A percentile compares a stretch with the other conserved stretches of the same genome.
Evolutionary conservation across 139 green algal species (phyloP).

Genomic region (Chlorella sp.): DNA sequence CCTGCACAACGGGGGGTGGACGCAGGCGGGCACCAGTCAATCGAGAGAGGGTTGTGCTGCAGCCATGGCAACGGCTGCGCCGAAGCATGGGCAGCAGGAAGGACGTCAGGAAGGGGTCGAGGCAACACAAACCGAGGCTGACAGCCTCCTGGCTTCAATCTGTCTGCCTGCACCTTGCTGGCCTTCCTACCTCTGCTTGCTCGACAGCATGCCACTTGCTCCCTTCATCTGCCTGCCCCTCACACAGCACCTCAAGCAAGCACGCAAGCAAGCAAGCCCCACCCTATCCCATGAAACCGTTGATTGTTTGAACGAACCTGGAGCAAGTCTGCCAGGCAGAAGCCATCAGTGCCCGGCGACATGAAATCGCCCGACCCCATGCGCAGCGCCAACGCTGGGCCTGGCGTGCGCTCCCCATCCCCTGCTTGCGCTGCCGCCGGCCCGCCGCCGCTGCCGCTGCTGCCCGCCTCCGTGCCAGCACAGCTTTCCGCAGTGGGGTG

Average conservation of each 20-base stretch:
- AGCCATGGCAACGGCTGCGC: background rate
- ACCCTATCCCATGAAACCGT: too few relatives aligned
- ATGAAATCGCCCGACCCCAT: background rate
- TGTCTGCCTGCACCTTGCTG: too few relatives aligned
- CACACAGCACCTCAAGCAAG: background rate
- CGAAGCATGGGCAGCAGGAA: background rate
- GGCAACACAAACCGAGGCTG: background rate
- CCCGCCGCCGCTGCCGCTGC: background rate
- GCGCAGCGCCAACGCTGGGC: background rate
- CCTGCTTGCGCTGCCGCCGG: background rate
- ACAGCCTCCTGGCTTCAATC: too few relatives aligned
- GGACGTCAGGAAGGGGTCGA: background rate
- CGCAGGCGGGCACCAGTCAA: background rate
- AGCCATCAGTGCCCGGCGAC: conserved; percentile 5
- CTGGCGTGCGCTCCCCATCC: background rate
- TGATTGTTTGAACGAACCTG: background rate
- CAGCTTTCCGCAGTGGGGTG: background rate
- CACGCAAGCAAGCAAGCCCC: background rate
- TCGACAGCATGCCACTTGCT: background rate
- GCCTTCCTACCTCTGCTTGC: too few relatives aligned
- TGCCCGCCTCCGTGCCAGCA: background rate
- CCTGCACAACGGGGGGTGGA: background rate
- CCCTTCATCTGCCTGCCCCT: too few relatives aligned
- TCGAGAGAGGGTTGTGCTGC: background rate
- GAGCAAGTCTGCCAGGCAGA: conserved; percentile 33